Conservation (phyloP, 176 grass and related monocot genomes). For the Carex cristatella region DNA sequence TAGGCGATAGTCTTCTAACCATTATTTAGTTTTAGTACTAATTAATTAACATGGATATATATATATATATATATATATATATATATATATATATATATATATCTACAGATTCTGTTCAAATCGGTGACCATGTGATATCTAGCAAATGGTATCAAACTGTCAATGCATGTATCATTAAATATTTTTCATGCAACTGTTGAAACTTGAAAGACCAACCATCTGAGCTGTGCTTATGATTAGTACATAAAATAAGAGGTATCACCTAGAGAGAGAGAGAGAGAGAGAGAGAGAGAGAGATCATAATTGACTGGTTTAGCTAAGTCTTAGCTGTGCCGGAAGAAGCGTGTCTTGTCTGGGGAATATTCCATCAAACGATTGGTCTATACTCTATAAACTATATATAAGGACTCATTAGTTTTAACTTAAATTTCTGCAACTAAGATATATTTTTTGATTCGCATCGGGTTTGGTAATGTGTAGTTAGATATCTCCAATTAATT, state of each 20-base stretch:
- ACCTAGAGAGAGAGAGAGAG: no score
- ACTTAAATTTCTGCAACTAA: slow-evolving; percentile 21
- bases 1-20: no score
- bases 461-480: slow-evolving; percentile 5
- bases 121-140: neutral
- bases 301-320: neutral
- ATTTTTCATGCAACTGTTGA: neutral
- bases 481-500: neutral
- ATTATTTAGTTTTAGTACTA: neutral
- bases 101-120: neutral
- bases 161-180: neutral
- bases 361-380: slow-evolving; percentile 9
- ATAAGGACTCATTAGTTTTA: neutral
- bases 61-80: no score
- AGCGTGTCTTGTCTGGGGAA: slow-evolving; percentile 50
- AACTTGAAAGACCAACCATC: neutral
- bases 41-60: neutral
- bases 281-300: neutral
- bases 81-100: no score
- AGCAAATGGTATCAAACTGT: neutral
- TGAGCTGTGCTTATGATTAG: neutral
- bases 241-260: neutral
- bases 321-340: slow-evolving; percentile 33
- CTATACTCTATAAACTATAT: neutral
- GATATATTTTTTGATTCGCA: slow-evolving; percentile 9